Percentiles rank a stretch among this genome's conserved stretches.
phyloP scores from a whole-genome alignment of 2,329 filamentous ascomycete species.

The Coleophoma crateriformis region DNA sequence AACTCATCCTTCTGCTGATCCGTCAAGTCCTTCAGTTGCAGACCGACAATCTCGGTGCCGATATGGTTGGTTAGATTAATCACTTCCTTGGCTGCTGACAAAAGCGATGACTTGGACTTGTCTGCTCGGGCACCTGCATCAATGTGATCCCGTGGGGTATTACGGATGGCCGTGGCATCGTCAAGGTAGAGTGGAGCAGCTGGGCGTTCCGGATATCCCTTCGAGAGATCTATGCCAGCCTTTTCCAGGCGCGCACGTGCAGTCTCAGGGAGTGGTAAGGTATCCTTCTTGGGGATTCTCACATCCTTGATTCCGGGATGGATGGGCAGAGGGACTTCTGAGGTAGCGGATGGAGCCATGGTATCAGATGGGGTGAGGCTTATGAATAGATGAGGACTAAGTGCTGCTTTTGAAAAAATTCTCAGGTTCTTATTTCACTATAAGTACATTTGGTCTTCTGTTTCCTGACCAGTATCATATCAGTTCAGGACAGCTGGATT shows the following conservation, averaged over 20 bases:
- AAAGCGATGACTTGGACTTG: conserved; percentile 54
- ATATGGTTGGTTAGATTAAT: conserved; percentile 40
- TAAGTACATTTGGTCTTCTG: too few relatives aligned
- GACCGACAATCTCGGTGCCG: conserved; percentile 34
- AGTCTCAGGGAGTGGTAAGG: conserved; percentile 51
- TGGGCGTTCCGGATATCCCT: conserved; percentile 68
- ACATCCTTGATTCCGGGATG: conserved; percentile 58
- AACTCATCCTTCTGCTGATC: conserved; percentile 35
- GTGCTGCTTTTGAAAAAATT: too few relatives aligned
- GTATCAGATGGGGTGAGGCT: conserved; percentile 3
- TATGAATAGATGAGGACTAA: too few relatives aligned
- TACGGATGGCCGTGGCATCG: conserved; percentile 62
- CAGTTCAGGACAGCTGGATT: too few relatives aligned
- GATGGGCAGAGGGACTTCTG: conserved; percentile 46
- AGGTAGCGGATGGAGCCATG: conserved; percentile 36
- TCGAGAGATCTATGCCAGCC: conserved; percentile 62
- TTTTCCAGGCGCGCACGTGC: conserved; percentile 57
- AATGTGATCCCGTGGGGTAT: conserved; percentile 46
- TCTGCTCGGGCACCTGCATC: conserved; percentile 62
- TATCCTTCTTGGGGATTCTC: conserved; percentile 57
- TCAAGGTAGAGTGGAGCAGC: conserved; percentile 62
- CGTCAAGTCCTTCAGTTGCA: conserved; percentile 33
- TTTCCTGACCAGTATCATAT: too few relatives aligned
- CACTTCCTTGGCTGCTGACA: conserved; percentile 57
- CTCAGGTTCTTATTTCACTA: too few relatives aligned